Conservation (phyloP, 305 asterid species). For the Rubia tinctorum region DNA sequence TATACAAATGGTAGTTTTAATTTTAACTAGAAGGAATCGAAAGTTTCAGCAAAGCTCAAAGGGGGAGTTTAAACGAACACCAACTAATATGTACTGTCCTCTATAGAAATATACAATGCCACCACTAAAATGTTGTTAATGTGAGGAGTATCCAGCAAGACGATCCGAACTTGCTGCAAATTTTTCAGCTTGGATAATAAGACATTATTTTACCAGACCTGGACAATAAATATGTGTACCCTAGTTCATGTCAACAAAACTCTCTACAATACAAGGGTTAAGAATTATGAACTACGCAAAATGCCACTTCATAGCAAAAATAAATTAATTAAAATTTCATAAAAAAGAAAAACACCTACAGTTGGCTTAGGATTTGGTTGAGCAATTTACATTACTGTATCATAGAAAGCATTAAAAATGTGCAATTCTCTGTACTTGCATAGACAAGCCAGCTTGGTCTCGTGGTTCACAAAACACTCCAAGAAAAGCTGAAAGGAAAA, state of each 20-base stretch:
- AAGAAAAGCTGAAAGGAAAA: slow-evolving; percentile 5
- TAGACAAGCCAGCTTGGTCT: not conserved
- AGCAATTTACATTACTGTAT: not conserved
- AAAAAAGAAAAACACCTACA: not conserved
- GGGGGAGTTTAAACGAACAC: not conserved
- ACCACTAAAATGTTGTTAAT: not conserved
- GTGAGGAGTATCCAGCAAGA: not conserved
- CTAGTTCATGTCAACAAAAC: not conserved
- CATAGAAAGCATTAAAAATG: not conserved
- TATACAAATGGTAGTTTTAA: too few relatives aligned
- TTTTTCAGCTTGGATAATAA: not conserved
- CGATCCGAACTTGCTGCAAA: not conserved
- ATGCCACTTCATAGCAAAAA: not conserved
- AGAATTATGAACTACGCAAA: not conserved
- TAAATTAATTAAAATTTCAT: not conserved
- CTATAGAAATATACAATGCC: not conserved
- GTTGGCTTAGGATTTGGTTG: not conserved
- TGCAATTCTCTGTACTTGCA: not conserved
- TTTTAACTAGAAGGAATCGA: too few relatives aligned
- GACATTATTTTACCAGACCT: not conserved
- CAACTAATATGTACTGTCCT: not conserved
- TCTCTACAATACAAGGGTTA: not conserved
- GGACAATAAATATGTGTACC: not conserved
- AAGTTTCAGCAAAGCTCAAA: not conserved
- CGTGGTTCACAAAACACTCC: not conserved